These are phyloP conservation scores for Schizochytrium sp. DNA, from an alignment of 108 stramenopile genomes.

Conservation along the genomic window DNA sequence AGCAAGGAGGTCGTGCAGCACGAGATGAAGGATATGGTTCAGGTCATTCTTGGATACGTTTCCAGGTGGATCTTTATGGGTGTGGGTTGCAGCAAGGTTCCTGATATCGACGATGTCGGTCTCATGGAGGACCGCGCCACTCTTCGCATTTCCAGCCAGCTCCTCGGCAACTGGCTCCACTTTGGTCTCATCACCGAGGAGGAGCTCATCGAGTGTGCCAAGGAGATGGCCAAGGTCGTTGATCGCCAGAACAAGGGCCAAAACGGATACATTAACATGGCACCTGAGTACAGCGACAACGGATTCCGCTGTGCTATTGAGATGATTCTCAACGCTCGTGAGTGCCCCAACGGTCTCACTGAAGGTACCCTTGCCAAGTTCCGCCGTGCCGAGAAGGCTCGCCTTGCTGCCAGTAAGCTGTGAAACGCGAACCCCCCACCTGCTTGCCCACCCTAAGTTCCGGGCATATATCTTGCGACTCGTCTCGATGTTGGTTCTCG, in stretches of 20 bases:
- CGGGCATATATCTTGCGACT: too few species aligned
- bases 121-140: constrained; percentile 69
- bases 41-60: constrained; percentile 67
- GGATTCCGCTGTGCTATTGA: constrained; percentile 53
- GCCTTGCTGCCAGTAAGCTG: constrained; percentile 18
- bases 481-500: too few species aligned
- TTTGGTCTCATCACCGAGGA: constrained; percentile 60
- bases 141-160: constrained; percentile 62
- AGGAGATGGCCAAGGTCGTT: constrained; percentile 64
- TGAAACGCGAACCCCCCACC: neutral
- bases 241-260: constrained; percentile 61
- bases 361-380: constrained; percentile 55
- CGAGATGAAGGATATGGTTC: constrained; percentile 55
- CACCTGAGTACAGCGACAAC: constrained; percentile 61
- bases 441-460: too few species aligned
- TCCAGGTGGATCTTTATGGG: constrained; percentile 62
- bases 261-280: constrained; percentile 51
- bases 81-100: constrained; percentile 65
- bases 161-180: constrained; percentile 64
- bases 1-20: constrained; percentile 16
- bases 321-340: constrained; percentile 53
- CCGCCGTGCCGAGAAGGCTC: constrained; percentile 54
- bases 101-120: constrained; percentile 61
- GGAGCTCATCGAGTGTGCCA: constrained; percentile 34
- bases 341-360: constrained; percentile 59